These are phyloP conservation scores for Bombardia bombarda DNA, from an alignment of 495 filamentous ascomycete genomes.

Conservation along the genomic window DNA sequence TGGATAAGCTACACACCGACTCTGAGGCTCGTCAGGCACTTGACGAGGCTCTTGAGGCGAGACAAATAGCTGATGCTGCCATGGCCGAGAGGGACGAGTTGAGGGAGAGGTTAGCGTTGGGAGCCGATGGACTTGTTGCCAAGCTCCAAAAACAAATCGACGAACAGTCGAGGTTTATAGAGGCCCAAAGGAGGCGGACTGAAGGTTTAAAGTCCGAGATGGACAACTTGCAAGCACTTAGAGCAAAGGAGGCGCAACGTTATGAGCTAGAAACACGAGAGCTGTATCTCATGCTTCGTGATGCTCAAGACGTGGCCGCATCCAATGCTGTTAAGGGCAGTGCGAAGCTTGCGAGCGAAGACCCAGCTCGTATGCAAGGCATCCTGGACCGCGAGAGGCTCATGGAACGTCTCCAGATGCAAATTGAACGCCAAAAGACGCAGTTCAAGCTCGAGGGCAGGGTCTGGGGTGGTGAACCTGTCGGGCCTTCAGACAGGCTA, in stretches of 20 bases:
- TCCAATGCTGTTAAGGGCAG: conserved; percentile 70
- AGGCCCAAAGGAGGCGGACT: conserved; percentile 70
- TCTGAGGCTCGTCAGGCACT: conserved; percentile 83
- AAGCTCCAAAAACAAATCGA: conserved; percentile 91
- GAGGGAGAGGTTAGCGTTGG: conserved; percentile 83
- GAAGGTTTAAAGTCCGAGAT: conserved; percentile 84
- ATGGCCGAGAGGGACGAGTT: conserved; percentile 96
- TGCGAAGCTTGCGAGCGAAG: conserved; percentile 47
- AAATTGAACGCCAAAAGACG: conserved; percentile 93
- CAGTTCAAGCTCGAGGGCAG: conserved; percentile 96
- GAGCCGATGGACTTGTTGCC: conserved; percentile 86
- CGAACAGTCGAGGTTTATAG: conserved; percentile 84
- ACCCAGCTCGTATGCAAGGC: conserved; percentile 76
- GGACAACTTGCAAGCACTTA: conserved; percentile 73
- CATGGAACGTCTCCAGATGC: conserved; percentile 86
- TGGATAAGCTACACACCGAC: conserved; percentile 95
- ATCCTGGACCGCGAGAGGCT: conserved; percentile 88
- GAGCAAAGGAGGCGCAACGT: conserved; percentile 86
- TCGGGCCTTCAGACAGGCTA: conserved; percentile 80
- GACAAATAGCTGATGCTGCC: conserved; percentile 89
- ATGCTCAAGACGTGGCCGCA: conserved; percentile 92
- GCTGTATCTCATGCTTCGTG: conserved; percentile 95
- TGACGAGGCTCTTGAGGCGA: conserved; percentile 81
- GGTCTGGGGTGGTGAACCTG: conserved; percentile 77
- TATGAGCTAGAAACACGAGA: conserved; percentile 95